Conservation (phyloP, 495 filamentous ascomycete species). For the Hypomontagnella monticulosa region DNA sequence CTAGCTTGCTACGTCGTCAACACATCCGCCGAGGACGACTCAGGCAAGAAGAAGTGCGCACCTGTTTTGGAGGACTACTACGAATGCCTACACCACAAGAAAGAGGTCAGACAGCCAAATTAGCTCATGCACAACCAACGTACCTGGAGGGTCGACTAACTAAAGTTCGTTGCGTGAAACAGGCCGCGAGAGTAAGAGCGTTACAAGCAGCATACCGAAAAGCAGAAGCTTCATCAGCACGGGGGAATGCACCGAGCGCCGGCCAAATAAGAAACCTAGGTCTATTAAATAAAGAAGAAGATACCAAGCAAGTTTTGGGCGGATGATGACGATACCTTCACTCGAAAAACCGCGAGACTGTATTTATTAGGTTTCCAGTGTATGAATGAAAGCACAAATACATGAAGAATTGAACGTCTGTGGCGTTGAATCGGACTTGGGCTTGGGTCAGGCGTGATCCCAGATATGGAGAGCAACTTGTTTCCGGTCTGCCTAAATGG, state of each 20-base stretch:
- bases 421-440: not conserved
- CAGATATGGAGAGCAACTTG: not conserved
- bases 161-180: conserved; percentile 21
- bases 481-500: no score
- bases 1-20: conserved; percentile 91
- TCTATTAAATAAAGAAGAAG: conserved; percentile 81
- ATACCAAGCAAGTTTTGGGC: conserved; percentile 71
- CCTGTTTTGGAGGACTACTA: conserved; percentile 96
- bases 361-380: conserved; percentile 29
- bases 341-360: conserved; percentile 23
- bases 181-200: conserved; percentile 80
- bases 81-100: conserved; percentile 97
- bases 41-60: conserved; percentile 87
- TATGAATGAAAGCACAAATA: conserved; percentile 18
- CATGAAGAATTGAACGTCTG: not conserved
- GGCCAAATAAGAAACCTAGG: conserved; percentile 87
- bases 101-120: conserved; percentile 75
- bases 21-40: conserved; percentile 73
- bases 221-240: conserved; percentile 75
- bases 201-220: conserved; percentile 90
- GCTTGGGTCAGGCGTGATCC: not conserved
- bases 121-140: not conserved
- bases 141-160: conserved; percentile 17
- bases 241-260: conserved; percentile 76
- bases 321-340: conserved; percentile 36